Conservation (phyloP, 139 green algal genomes). For the Coelastrella sp. region DNA sequence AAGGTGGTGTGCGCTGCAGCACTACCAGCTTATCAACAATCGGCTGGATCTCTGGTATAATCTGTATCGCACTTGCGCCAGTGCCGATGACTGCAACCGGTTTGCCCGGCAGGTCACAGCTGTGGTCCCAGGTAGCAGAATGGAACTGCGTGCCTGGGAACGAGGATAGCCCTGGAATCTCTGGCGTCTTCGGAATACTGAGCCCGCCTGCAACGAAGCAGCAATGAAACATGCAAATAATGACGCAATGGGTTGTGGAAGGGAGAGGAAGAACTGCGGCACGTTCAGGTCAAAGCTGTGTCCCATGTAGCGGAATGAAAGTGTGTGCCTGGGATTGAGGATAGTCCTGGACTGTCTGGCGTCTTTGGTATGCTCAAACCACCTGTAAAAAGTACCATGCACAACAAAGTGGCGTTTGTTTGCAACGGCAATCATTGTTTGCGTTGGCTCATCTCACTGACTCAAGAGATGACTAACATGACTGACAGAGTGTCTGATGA, state of each 20-base stretch:
- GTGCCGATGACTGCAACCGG: not conserved
- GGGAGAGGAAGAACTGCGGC: too few species aligned
- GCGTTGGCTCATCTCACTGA: too few species aligned
- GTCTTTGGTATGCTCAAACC: not conserved
- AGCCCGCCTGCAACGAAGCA: not conserved
- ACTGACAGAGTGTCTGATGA: too few species aligned
- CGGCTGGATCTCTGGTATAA: conserved; percentile 17
- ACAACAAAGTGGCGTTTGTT: not conserved
- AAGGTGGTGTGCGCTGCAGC: too few species aligned
- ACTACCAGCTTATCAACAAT: too few species aligned
- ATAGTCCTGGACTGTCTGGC: not conserved
- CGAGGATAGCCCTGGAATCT: too few species aligned
- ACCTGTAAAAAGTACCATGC: not conserved
- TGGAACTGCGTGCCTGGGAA: not conserved
- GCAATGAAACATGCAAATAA: not conserved
- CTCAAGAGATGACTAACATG: too few species aligned
- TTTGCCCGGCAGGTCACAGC: not conserved
- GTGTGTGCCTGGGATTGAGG: not conserved
- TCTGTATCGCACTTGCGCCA: conserved; percentile 35
- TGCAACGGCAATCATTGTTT: not conserved
- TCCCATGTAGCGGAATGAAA: not conserved
- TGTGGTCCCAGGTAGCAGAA: conserved; percentile 5
- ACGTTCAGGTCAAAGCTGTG: too few species aligned
- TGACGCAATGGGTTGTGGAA: too few species aligned
- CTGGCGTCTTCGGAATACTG: too few species aligned